Evolutionary conservation across 257 asterid genomes (phyloP).

Genomic region (Catharanthus roseus): DNA sequence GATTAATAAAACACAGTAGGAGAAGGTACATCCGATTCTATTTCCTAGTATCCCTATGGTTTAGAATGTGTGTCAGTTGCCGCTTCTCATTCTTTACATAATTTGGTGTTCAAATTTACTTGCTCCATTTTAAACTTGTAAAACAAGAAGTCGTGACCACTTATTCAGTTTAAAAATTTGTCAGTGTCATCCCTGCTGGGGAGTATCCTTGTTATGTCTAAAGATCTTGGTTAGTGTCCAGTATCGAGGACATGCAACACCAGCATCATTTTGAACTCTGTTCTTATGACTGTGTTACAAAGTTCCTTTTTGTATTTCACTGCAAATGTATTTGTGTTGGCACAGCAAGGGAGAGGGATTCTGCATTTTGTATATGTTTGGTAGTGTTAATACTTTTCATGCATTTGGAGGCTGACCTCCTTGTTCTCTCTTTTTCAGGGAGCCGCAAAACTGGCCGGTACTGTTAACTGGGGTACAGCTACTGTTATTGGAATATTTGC

Average conservation of each 20-base stretch:
- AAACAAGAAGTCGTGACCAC: neutral
- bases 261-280: neutral
- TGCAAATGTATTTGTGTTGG: neutral
- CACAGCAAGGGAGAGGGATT: neutral
- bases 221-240: neutral
- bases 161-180: neutral
- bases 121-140: neutral
- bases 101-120: neutral
- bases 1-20: neutral
- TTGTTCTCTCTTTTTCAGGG: conserved; percentile 25
- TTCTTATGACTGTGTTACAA: neutral
- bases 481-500: conserved; percentile 83
- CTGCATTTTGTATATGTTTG: neutral
- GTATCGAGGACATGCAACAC: neutral
- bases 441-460: conserved; percentile 55
- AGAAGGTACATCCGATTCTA: neutral
- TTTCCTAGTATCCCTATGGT: neutral
- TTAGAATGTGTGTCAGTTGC: neutral
- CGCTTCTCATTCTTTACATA: neutral
- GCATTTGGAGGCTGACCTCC: neutral
- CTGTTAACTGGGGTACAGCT: conserved; percentile 87
- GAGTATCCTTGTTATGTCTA: neutral
- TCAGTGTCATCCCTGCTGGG: neutral
- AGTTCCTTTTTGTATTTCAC: neutral
- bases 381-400: neutral